phyloP scores from a whole-genome alignment of 306 rosid genomes.

The Cucumis cinereus region DNA sequence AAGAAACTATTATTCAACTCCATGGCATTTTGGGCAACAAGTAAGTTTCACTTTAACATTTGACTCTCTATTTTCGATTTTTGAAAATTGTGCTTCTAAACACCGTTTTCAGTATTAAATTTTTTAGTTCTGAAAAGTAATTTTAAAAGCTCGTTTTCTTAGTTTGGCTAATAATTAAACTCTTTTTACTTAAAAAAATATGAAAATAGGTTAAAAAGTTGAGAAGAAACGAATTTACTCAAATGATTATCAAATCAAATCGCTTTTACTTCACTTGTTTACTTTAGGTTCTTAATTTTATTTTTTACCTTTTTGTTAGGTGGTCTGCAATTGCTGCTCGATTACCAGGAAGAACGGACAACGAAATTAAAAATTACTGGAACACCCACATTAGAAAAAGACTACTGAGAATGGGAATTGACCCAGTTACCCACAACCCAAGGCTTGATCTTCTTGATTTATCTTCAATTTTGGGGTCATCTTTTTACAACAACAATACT shows the following conservation, averaged over 20 bases:
- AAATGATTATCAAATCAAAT: no score
- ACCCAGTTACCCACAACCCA: slow-evolving; percentile 8
- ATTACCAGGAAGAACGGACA: slow-evolving; percentile 3
- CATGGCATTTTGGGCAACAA: slow-evolving; percentile 12
- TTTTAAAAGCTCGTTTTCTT: no score
- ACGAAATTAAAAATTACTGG: slow-evolving; percentile 13
- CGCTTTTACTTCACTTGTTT: neutral
- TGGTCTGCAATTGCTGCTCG: slow-evolving; percentile 17
- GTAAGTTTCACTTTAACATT: no score
- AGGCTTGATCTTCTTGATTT: slow-evolving; percentile 5
- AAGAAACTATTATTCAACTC: slow-evolving; percentile 6
- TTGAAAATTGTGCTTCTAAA: no score
- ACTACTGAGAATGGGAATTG: slow-evolving; percentile 10
- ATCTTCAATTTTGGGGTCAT: slow-evolving; percentile 1
- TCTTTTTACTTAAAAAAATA: no score
- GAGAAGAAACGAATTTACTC: no score
- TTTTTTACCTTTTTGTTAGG: neutral
- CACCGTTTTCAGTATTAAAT: no score
- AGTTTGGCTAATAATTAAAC: no score
- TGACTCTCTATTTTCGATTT: no score
- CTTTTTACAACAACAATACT: neutral
- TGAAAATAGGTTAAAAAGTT: no score
- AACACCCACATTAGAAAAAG: slow-evolving; percentile 10
- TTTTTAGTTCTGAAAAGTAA: no score
- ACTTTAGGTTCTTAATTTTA: neutral